phyloP scores from a whole-genome alignment of 805 yeast genomes.

The Zygosaccharomyces lentus region DNA sequence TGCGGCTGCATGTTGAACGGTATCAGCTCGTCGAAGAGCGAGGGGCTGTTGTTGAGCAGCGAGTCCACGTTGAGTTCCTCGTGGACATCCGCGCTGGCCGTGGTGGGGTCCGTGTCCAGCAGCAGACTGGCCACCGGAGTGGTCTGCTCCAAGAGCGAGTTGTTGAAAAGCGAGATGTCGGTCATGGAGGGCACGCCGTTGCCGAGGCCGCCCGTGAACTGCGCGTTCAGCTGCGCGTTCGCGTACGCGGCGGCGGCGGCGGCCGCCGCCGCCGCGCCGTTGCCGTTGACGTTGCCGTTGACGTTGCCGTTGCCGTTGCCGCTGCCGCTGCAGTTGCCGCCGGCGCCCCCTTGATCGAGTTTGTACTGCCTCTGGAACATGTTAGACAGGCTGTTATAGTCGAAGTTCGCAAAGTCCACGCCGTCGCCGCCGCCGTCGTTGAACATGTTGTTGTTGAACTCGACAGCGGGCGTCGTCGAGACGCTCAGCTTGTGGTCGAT shows the following conservation, averaged over 20 bases:
- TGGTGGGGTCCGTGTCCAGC: slow-evolving; percentile 5
- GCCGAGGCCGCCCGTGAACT: not conserved
- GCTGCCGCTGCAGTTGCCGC: not conserved
- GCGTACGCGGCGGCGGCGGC: not conserved
- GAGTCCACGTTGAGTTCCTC: slow-evolving; percentile 4
- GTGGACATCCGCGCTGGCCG: slow-evolving; percentile 1
- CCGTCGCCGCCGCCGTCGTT: slow-evolving; percentile 8
- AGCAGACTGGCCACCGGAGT: slow-evolving; percentile 7
- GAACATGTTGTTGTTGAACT: slow-evolving; percentile 17
- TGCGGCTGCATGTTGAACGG: slow-evolving; percentile 2
- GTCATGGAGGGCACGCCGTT: slow-evolving; percentile 10
- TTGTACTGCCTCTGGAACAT: slow-evolving; percentile 4
- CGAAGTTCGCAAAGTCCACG: slow-evolving; percentile 6
- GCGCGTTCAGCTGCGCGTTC: not conserved
- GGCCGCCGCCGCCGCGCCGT: not conserved
- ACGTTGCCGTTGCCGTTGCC: not conserved
- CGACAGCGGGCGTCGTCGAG: slow-evolving; percentile 10
- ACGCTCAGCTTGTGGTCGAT: slow-evolving; percentile 2
- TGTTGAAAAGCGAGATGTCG: slow-evolving; percentile 16
- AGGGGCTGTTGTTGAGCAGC: slow-evolving; percentile 2
- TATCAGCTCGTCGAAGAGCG: slow-evolving; percentile 4
- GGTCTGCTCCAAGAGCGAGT: slow-evolving; percentile 13
- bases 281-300: not conserved
- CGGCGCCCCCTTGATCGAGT: not conserved
- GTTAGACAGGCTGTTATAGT: slow-evolving; percentile 3